Percentiles rank a stretch among this genome's conserved stretches.
These are phyloP conservation scores for Bifiguratus adelaidae DNA, from an alignment of 192 early-diverging fungal genomes.

Conservation along the genomic window DNA sequence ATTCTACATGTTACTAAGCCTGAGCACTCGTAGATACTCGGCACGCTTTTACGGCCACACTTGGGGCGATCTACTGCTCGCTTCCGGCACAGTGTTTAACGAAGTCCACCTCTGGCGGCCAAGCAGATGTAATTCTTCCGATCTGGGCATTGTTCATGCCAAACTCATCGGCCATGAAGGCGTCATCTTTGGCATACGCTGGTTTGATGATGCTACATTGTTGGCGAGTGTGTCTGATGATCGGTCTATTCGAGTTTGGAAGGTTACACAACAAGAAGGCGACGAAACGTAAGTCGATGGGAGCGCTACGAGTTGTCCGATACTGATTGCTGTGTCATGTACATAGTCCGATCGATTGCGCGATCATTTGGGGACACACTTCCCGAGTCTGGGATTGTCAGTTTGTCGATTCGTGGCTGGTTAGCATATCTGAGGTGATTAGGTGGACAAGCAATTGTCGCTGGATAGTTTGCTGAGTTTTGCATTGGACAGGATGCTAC, in stretches of 20 bases:
- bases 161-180: constrained; percentile 56
- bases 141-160: constrained; percentile 27
- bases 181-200: constrained; percentile 66
- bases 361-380: constrained; percentile 59
- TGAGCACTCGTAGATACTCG: constrained; percentile 29
- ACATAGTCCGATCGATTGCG: neutral
- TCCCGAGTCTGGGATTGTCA: constrained; percentile 74
- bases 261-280: constrained; percentile 14
- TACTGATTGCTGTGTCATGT: neutral
- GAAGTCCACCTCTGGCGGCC: constrained; percentile 66
- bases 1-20: neutral
- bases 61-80: constrained; percentile 34
- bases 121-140: constrained; percentile 13
- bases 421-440: constrained; percentile 54
- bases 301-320: constrained; percentile 2
- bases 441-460: too few relatives aligned
- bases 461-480: neutral
- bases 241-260: constrained; percentile 72
- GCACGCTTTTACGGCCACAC: constrained; percentile 58
- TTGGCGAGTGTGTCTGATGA: constrained; percentile 75
- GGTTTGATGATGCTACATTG: constrained; percentile 42
- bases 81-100: constrained; percentile 79
- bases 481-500: constrained; percentile 40
- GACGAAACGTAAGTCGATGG: constrained; percentile 13
- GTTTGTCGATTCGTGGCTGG: constrained; percentile 37